A percentile compares a stretch with the other conserved stretches of the same genome.
These are phyloP conservation scores for Tephrocybe sp. DNA, from an alignment of 768 basidiomycete species.

Conservation along the genomic window DNA sequence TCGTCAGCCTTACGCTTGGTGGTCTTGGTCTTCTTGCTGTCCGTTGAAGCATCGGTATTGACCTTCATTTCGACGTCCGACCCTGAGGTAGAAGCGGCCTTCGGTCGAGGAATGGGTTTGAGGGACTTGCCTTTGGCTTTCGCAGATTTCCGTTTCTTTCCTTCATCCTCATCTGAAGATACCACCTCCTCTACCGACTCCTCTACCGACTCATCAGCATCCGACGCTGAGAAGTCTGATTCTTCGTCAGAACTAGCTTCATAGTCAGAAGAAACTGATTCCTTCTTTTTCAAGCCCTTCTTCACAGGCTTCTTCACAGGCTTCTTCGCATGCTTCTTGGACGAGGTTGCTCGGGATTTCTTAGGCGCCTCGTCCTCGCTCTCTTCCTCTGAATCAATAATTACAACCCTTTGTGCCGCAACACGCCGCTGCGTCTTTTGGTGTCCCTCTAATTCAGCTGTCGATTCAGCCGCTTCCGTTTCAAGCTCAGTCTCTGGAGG, in stretches of 20 bases:
- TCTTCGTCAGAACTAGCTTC: slow-evolving; percentile 32
- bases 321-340: slow-evolving; percentile 23
- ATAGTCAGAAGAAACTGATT: slow-evolving; percentile 39
- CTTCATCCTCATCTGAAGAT: slow-evolving; percentile 29
- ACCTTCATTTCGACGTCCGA: slow-evolving; percentile 51
- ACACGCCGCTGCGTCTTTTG: slow-evolving; percentile 38
- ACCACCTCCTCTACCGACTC: slow-evolving; percentile 21
- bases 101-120: slow-evolving; percentile 13
- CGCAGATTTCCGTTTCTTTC: slow-evolving; percentile 13
- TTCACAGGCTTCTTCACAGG: slow-evolving; percentile 24
- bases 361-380: slow-evolving; percentile 24
- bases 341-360: slow-evolving; percentile 21
- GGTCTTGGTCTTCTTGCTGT: slow-evolving; percentile 34
- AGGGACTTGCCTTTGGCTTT: slow-evolving; percentile 28
- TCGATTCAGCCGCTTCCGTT: slow-evolving; percentile 24
- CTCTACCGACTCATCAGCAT: slow-evolving; percentile 29
- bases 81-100: slow-evolving; percentile 16
- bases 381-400: slow-evolving; percentile 51
- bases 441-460: slow-evolving; percentile 30
- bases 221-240: slow-evolving; percentile 20
- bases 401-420: slow-evolving; percentile 40
- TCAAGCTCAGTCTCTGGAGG: slow-evolving; percentile 36
- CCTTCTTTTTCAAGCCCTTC: slow-evolving; percentile 14
- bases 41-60: slow-evolving; percentile 38
- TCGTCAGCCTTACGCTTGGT: slow-evolving; percentile 35